Evolutionary conservation across 1,284 basidiomycete species (phyloP), one percentile per base, ranked within the genome.

Genomic region (Marasmius tenuissimus): DNA sequence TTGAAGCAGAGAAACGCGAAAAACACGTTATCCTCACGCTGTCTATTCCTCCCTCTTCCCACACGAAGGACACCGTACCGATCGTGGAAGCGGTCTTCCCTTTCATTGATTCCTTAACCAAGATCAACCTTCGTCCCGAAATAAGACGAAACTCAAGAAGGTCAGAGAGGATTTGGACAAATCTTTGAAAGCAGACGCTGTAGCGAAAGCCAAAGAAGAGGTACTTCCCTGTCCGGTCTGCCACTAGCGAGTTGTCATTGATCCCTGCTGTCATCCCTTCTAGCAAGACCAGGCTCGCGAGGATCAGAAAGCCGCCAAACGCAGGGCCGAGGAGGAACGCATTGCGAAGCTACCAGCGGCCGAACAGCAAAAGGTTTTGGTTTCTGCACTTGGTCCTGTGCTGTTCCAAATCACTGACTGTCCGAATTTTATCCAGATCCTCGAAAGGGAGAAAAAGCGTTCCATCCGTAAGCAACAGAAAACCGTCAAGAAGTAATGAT

Each of bases 401-500:
- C 2, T 38, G 18, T 38, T 5, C 34, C 33, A 2, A 45, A 35
- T 40, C 35, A n/a, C 52, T 60, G 53, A 35, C 39, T 40, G 51
- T 59, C 27, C 59, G 9, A 52, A 52, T 57, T 65, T 22, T 58
- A 10, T 56, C 12, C 65, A 91, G 87, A 76, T 84, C 65, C 77
- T 92, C 62, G 92, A 93, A 60, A 87, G 88, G 65, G 91, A 92
- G 69, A 86, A 86, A 64, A 93, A 91, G 73, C 86, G 87, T 40
- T 75, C 78, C 33, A 63, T 92, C 62, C 84, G 84, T 65, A 93
- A 92, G 74, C 78, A 81, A 45, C 91, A 92, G 70, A 92, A 89
- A 73, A 72, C 80, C 65, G 77, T 77, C 69, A 83, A 78, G 75
- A 84, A 81, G 68, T 69, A 61, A 49, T 55, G 57, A 52, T 61